Conservation (phyloP, 441 rosid genomes). For the Euphorbia corollata region DNA sequence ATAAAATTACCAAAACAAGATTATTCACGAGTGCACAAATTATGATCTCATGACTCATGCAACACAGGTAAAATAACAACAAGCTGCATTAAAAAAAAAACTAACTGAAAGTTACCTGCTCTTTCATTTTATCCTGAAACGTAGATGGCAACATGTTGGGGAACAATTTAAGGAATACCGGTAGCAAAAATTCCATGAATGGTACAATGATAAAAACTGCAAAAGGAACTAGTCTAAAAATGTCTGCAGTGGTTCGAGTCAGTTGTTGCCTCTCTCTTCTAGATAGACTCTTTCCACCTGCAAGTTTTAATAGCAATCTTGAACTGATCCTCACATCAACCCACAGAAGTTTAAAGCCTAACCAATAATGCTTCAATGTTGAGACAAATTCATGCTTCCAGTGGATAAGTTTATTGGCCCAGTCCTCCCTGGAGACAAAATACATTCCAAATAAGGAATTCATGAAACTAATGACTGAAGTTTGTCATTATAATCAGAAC, state of each 20-base stretch:
- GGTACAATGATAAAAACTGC: conserved; percentile 88
- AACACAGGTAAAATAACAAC: neutral
- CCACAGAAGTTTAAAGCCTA: conserved; percentile 85
- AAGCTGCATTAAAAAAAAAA: neutral
- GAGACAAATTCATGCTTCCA: conserved; percentile 38
- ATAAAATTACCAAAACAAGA: neutral
- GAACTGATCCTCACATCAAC: conserved; percentile 84
- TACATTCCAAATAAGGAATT: conserved; percentile 18
- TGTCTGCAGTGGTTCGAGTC: conserved; percentile 83
- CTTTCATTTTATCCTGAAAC: conserved; percentile 97
- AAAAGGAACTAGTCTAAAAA: conserved; percentile 83
- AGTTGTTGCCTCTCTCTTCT: conserved; percentile 89
- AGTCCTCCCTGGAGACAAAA: conserved; percentile 28
- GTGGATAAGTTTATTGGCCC: conserved; percentile 28
- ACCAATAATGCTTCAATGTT: conserved; percentile 69
- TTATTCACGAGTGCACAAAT: no score
- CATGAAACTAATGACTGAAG: conserved; percentile 7
- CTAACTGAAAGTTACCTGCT: conserved; percentile 31
- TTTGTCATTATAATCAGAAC: conserved; percentile 46
- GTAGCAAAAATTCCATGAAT: conserved; percentile 85
- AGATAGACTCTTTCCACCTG: conserved; percentile 72
- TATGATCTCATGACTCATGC: no score
- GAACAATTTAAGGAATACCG: conserved; percentile 70
- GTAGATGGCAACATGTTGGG: conserved; percentile 98
- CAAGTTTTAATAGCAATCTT: conserved; percentile 70